A percentile compares a stretch with the other conserved stretches of the same genome.
Conservation (phyloP, 257 asterid genomes). For the Ligustrum vulgare region DNA sequence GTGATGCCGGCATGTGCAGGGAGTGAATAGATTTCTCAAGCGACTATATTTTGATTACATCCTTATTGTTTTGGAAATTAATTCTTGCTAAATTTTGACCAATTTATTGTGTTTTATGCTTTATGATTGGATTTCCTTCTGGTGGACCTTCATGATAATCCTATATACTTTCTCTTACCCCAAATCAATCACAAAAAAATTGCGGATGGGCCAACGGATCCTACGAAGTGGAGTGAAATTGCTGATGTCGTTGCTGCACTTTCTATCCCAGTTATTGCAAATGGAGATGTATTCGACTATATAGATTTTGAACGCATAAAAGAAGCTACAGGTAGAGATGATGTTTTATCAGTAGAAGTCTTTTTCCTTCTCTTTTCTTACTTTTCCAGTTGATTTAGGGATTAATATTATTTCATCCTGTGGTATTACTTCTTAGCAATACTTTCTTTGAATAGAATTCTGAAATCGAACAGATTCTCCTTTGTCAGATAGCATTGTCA, state of each 20-base stretch:
- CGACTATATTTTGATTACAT: not conserved
- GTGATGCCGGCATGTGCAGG: too few species aligned
- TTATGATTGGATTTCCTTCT: constrained; percentile 7
- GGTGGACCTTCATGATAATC: not conserved
- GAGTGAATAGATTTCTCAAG: not conserved
- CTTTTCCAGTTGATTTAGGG: not conserved
- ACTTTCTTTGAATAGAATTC: not conserved
- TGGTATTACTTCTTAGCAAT: too few species aligned
- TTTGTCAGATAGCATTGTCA: not conserved
- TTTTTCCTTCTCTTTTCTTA: too few species aligned
- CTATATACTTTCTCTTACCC: constrained; percentile 10
- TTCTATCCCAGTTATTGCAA: constrained; percentile 90
- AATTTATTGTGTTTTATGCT: constrained; percentile 7
- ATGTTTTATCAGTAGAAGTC: not conserved
- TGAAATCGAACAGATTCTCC: not conserved
- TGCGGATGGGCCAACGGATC: constrained; percentile 96
- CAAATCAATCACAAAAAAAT: constrained; percentile 56
- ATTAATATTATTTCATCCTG: not conserved
- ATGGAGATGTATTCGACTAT: constrained; percentile 88
- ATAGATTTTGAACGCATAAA: constrained; percentile 78
- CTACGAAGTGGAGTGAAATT: constrained; percentile 89
- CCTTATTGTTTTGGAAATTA: not conserved
- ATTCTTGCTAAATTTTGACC: not conserved
- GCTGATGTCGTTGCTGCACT: constrained; percentile 87
- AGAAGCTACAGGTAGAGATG: constrained; percentile 66